Evolutionary conservation across 2,329 filamentous ascomycete genomes (phyloP), one percentile per base, ranked within the genome.

Genomic region (Clonostachys rosea): DNA sequence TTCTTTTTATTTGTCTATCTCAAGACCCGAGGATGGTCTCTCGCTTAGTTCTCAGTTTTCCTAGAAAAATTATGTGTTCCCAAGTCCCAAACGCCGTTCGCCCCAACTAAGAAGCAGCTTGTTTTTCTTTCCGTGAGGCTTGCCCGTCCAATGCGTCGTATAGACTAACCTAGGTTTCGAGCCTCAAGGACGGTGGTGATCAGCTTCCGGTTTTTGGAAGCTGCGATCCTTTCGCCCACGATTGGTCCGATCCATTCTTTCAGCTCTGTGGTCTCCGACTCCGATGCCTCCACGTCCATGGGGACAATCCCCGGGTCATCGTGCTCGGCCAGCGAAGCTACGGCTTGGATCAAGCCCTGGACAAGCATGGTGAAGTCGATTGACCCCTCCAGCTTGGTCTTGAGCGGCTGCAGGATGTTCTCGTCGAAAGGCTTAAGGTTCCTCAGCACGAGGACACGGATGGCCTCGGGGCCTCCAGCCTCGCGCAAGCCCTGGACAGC

Each of bases 401-500:
- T 73, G 40, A 83, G 62, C 6, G 77, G 78, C 50, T 73, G 68
- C 43, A 83, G 67, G 49, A 83, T 78, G 7, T 67, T 68, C 1
- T 67, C 57, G 55, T 81, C 78, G 46, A 82, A 78, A 13, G 67
- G 67, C 54, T 76, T 75, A 41, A 83, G 66, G 54, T 80, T 80
- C 16, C 76, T 74, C 34, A 83, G 63, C 12, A 81, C 70, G 34
- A 83, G 64, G 3, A 83, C 69, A 12, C 78, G 75, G 35, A 83
- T 73, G 8, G 77, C 75, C 57, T 82, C 79, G 18, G 76, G 69
- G 0, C 79, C 91, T 24, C 91, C 90, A 20, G 95, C 85, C 2
- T 86, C 83, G 3, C 86, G 77, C 4, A 99, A 73, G 2, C 91
- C 92, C 33, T 84, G 79, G 18, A 99, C 78, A 7, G 92, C 90